A percentile compares a stretch with the other conserved stretches of the same genome.
phyloP scores from a whole-genome alignment of 2,329 filamentous ascomycete species.

The Aureobasidium sp. region DNA sequence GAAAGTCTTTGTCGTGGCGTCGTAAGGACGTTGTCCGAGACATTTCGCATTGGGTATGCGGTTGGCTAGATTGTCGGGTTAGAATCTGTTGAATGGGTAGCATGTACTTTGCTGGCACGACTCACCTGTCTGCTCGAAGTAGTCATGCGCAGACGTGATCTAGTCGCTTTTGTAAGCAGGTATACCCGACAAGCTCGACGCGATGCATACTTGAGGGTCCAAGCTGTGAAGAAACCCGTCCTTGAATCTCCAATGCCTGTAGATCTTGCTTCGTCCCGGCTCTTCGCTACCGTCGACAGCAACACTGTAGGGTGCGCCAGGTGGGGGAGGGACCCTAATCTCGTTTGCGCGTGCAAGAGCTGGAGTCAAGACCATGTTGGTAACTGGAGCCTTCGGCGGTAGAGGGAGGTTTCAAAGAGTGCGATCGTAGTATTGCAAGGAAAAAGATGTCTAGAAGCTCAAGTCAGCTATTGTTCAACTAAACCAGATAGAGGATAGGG shows the following conservation, averaged over 20 bases:
- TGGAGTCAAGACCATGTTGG: not conserved
- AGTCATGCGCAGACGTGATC: slow-evolving; percentile 65
- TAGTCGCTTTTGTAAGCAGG: slow-evolving; percentile 17
- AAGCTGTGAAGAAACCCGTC: slow-evolving; percentile 64
- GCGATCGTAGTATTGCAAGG: not conserved
- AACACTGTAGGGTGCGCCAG: slow-evolving; percentile 69
- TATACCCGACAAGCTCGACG: slow-evolving; percentile 61
- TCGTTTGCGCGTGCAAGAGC: slow-evolving; percentile 31
- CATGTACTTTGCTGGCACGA: not conserved
- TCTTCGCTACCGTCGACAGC: slow-evolving; percentile 65
- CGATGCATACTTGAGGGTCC: slow-evolving; percentile 56
- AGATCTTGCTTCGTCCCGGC: slow-evolving; percentile 64
- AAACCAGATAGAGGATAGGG: not conserved
- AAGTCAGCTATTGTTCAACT: not conserved
- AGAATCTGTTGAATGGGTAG: not conserved
- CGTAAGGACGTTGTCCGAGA: slow-evolving; percentile 73
- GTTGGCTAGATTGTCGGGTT: slow-evolving; percentile 32
- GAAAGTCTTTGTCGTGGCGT: slow-evolving; percentile 62
- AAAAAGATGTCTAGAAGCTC: not conserved
- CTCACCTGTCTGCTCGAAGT: slow-evolving; percentile 59
- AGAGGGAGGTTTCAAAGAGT: not conserved
- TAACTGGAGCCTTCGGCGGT: not conserved
- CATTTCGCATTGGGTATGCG: slow-evolving; percentile 60
- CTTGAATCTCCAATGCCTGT: slow-evolving; percentile 72
- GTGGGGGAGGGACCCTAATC: slow-evolving; percentile 55